Conservation (phyloP, 2,329 filamentous ascomycete genomes). For the Alternaria consortialis region DNA sequence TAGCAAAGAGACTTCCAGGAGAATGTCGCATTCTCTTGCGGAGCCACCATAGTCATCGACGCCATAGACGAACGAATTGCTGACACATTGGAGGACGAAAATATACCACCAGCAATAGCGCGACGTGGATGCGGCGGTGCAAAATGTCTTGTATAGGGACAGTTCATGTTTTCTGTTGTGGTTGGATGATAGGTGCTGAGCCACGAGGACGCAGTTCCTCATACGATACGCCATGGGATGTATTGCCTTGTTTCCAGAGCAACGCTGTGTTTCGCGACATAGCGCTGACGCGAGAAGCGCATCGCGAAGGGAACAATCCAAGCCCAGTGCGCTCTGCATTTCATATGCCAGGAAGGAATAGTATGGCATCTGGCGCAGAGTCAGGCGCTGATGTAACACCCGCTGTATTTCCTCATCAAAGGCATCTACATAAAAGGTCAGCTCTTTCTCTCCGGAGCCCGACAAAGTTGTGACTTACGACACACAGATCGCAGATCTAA, state of each 20-base stretch:
- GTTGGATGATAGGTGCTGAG: background rate
- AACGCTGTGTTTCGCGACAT: background rate
- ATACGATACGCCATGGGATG: background rate
- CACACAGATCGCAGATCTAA: too few species aligned
- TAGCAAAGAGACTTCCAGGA: slow-evolving; percentile 11
- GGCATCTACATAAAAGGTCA: background rate
- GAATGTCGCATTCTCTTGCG: background rate
- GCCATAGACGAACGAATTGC: background rate
- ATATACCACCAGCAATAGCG: too few species aligned
- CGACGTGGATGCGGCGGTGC: too few species aligned
- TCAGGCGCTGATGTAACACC: background rate
- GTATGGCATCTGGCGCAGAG: background rate
- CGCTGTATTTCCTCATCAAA: background rate
- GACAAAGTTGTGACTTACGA: too few species aligned
- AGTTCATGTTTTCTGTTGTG: background rate
- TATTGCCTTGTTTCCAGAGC: background rate
- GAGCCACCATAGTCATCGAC: background rate
- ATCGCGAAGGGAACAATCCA: background rate
- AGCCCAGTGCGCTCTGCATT: background rate
- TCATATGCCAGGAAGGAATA: background rate
- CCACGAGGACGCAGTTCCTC: background rate
- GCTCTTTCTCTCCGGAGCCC: background rate
- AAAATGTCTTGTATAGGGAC: background rate
- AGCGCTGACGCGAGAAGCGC: background rate
- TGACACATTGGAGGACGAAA: too few species aligned